These are phyloP conservation scores for Trematosphaeria pertusa DNA, from an alignment of 2,329 filamentous ascomycete species.

Conservation along the genomic window DNA sequence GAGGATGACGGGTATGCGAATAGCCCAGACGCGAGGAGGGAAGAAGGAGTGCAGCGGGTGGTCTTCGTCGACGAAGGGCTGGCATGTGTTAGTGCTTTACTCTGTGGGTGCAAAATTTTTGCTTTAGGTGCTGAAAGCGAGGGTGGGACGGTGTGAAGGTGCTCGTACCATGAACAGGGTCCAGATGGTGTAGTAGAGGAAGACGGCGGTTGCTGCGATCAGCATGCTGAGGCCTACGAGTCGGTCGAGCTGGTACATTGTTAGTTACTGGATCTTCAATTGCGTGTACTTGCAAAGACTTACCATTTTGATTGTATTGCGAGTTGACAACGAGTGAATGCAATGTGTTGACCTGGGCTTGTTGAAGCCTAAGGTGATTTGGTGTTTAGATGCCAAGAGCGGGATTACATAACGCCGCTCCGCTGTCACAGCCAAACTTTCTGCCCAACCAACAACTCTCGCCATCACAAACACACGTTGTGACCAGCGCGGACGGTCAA, in stretches of 20 bases:
- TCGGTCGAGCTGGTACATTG: slow-evolving; percentile 80
- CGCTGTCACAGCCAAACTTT: slow-evolving; percentile 32
- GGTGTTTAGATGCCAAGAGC: slow-evolving; percentile 14
- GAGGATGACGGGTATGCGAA: slow-evolving; percentile 96
- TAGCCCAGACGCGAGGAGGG: slow-evolving; percentile 96
- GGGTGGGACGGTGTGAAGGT: too few species aligned
- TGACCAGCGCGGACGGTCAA: background rate
- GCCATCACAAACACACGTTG: slow-evolving; percentile 7
- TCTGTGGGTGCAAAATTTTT: too few species aligned
- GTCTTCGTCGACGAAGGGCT: slow-evolving; percentile 97
- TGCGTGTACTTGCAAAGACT: too few species aligned
- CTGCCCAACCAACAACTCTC: slow-evolving; percentile 23
- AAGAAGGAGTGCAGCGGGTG: slow-evolving; percentile 95
- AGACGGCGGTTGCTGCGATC: slow-evolving; percentile 73
- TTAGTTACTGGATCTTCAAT: too few species aligned
- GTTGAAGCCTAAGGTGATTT: slow-evolving; percentile 22
- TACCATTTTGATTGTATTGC: slow-evolving; percentile 38
- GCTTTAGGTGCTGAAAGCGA: background rate
- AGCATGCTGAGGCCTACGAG: slow-evolving; percentile 79
- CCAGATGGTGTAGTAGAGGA: slow-evolving; percentile 97
- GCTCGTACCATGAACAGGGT: slow-evolving; percentile 87
- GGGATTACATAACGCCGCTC: slow-evolving; percentile 17
- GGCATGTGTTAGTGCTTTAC: too few species aligned
- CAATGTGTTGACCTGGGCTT: slow-evolving; percentile 12
- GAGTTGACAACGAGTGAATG: slow-evolving; percentile 23